phyloP scores from a whole-genome alignment of 2,329 filamentous ascomycete species.

The Colletotrichum coccodes region DNA sequence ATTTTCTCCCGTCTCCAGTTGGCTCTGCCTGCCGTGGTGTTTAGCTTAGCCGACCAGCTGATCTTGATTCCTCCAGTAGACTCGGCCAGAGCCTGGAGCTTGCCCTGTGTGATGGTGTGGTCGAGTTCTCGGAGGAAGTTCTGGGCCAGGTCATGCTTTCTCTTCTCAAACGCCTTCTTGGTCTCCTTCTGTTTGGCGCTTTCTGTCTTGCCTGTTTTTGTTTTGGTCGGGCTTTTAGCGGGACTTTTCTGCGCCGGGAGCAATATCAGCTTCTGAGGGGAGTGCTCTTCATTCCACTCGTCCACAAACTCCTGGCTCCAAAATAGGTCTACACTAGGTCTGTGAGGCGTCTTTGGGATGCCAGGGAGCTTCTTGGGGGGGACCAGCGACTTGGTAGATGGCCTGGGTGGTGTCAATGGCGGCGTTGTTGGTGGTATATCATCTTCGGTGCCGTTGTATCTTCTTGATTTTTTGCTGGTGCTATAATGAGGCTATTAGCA shows the following conservation, averaged over 20 bases:
- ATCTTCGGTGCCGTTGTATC: not conserved
- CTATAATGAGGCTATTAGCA: not conserved
- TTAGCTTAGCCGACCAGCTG: conserved; percentile 81
- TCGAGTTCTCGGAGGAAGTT: conserved; percentile 78
- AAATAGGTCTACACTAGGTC: conserved; percentile 65
- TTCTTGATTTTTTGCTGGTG: not conserved
- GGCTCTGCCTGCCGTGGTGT: conserved; percentile 81
- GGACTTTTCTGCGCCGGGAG: conserved; percentile 35
- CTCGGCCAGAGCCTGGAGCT: conserved; percentile 66
- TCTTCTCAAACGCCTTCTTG: conserved; percentile 70
- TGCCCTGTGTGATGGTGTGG: conserved; percentile 66
- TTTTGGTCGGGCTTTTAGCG: conserved; percentile 40
- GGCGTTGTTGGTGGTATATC: not conserved
- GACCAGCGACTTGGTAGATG: conserved; percentile 34
- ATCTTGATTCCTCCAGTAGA: conserved; percentile 77
- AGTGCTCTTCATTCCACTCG: conserved; percentile 73
- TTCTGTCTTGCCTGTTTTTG: conserved; percentile 30
- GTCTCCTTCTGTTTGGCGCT: conserved; percentile 47
- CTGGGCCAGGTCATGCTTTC: conserved; percentile 71
- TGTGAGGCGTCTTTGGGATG: conserved; percentile 65
- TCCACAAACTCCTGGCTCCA: conserved; percentile 69
- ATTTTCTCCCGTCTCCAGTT: conserved; percentile 74
- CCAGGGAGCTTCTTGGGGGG: conserved; percentile 44
- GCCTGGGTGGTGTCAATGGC: conserved; percentile 35
- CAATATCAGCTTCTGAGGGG: conserved; percentile 56